Conservation (phyloP, 2,329 filamentous ascomycete species). For the Arachnomyces sp. region DNA sequence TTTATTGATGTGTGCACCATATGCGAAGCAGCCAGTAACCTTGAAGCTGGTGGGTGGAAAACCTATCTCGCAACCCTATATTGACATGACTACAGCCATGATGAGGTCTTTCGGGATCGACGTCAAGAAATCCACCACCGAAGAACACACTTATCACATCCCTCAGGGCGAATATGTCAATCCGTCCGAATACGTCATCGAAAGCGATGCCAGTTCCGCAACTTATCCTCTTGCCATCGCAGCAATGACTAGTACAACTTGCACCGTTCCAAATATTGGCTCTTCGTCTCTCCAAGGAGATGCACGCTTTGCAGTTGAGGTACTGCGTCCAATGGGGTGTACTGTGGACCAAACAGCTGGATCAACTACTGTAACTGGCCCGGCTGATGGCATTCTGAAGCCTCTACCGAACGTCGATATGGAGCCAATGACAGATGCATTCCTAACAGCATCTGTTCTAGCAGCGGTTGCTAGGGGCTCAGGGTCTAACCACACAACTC, state of each 20-base stretch:
- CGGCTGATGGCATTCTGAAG: constrained; percentile 63
- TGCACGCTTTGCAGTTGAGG: constrained; percentile 84
- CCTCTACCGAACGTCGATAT: constrained; percentile 82
- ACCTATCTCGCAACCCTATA: constrained; percentile 93
- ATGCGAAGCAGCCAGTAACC: constrained; percentile 89
- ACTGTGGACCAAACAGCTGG: constrained; percentile 72
- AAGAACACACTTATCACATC: constrained; percentile 89
- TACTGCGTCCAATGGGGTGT: constrained; percentile 90
- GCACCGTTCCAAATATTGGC: constrained; percentile 93
- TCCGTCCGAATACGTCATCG: constrained; percentile 77
- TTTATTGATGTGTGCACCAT: constrained; percentile 91
- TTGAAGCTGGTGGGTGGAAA: constrained; percentile 89
- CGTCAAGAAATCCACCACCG: constrained; percentile 66
- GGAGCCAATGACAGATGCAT: constrained; percentile 99
- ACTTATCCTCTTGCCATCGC: constrained; percentile 93
- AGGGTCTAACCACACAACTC: constrained; percentile 55
- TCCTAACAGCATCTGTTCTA: constrained; percentile 87
- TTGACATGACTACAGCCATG: constrained; percentile 98
- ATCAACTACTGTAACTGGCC: constrained; percentile 89
- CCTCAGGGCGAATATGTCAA: constrained; percentile 77
- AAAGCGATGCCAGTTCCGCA: constrained; percentile 95
- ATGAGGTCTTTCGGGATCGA: constrained; percentile 85
- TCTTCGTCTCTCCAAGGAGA: constrained; percentile 88
- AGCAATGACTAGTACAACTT: constrained; percentile 90
- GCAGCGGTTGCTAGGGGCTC: constrained; percentile 78